These are phyloP conservation scores for Leccinum imitatum DNA, from an alignment of 768 basidiomycete species.

Conservation along the genomic window DNA sequence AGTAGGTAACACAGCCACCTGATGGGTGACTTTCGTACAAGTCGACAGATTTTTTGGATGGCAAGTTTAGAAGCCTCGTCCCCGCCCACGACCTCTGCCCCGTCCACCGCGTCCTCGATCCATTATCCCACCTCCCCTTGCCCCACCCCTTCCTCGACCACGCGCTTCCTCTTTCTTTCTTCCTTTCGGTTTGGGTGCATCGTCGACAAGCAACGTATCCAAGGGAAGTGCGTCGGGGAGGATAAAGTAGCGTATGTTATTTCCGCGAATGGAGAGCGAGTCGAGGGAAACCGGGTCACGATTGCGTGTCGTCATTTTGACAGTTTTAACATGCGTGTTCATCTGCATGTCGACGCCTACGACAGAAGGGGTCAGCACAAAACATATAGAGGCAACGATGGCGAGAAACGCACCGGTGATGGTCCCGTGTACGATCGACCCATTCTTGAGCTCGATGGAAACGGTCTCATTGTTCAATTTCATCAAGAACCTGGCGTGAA, in stretches of 20 bases:
- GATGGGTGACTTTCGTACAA: not conserved
- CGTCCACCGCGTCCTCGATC: constrained; percentile 56
- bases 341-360: constrained; percentile 98
- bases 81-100: constrained; percentile 54
- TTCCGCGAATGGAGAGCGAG: constrained; percentile 90
- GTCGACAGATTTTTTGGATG: not conserved
- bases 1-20: constrained; percentile 28
- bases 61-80: constrained; percentile 39
- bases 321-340: constrained; percentile 98
- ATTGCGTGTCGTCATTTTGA: constrained; percentile 93
- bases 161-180: constrained; percentile 84
- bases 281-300: constrained; percentile 87
- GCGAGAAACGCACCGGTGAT: constrained; percentile 74
- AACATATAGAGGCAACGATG: not conserved
- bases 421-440: constrained; percentile 91
- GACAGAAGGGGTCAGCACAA: constrained; percentile 1
- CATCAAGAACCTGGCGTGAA: constrained; percentile 83
- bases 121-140: constrained; percentile 43
- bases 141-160: constrained; percentile 42
- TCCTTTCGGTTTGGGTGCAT: constrained; percentile 93
- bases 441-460: constrained; percentile 97
- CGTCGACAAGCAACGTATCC: constrained; percentile 96
- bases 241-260: constrained; percentile 95
- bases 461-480: constrained; percentile 99
- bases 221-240: constrained; percentile 97